Conservation (phyloP, 2,329 filamentous ascomycete genomes). For the Cyanodermella asteris region DNA sequence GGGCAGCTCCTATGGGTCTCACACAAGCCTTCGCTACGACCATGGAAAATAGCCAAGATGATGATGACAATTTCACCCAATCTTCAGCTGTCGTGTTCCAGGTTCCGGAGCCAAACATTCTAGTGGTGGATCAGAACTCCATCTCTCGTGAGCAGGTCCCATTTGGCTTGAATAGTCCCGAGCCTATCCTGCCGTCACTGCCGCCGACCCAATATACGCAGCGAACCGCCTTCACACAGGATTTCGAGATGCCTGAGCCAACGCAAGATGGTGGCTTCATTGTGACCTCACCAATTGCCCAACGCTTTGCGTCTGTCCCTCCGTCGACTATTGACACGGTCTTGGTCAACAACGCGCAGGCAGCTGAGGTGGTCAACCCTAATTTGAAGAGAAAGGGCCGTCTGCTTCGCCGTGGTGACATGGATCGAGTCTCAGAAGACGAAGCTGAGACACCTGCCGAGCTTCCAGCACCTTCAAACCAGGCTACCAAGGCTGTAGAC, state of each 20-base stretch:
- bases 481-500: slow-evolving; percentile 19
- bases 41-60: slow-evolving; percentile 46
- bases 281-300: slow-evolving; percentile 47
- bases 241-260: slow-evolving; percentile 48
- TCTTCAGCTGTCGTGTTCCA: slow-evolving; percentile 38
- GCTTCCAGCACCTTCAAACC: slow-evolving; percentile 9
- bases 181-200: no score
- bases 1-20: slow-evolving; percentile 36
- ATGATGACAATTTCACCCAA: slow-evolving; percentile 11
- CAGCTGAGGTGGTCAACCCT: slow-evolving; percentile 40
- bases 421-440: slow-evolving; percentile 9
- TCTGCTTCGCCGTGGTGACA: slow-evolving; percentile 25
- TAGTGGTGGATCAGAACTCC: no score
- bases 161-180: no score
- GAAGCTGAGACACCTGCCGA: slow-evolving; percentile 12
- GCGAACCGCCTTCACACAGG: slow-evolving; percentile 30
- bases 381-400: slow-evolving; percentile 38
- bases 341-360: slow-evolving; percentile 19
- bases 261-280: slow-evolving; percentile 68
- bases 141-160: no score
- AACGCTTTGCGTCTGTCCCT: slow-evolving; percentile 42
- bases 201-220: slow-evolving; percentile 5
- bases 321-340: slow-evolving; percentile 52
- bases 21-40: slow-evolving; percentile 85
- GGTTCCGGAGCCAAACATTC: slow-evolving; percentile 16